A percentile compares a stretch with the other conserved stretches of the same genome.
These are phyloP conservation scores for Paramecium biaurelia DNA, from an alignment of 73 alveolate genomes.

Conservation along the genomic window DNA sequence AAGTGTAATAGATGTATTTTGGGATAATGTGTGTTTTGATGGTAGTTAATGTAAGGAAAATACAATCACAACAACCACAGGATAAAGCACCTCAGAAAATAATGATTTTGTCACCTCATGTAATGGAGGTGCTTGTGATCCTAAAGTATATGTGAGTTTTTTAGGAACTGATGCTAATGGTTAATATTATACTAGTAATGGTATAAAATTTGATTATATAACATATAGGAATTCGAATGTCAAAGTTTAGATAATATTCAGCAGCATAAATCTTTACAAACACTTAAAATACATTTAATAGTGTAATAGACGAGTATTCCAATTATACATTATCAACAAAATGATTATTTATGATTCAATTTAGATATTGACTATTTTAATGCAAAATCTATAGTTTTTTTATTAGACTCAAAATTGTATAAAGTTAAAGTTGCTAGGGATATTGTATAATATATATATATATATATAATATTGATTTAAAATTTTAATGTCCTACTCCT, in stretches of 20 bases:
- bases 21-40: conserved; percentile 6
- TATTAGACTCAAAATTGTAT: neutral
- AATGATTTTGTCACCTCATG: neutral
- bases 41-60: neutral
- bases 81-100: neutral
- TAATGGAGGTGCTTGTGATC: conserved; percentile 6
- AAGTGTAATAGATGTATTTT: neutral
- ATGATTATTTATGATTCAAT: neutral
- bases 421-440: neutral
- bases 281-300: neutral
- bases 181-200: neutral
- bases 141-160: neutral
- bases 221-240: neutral
- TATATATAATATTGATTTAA: neutral
- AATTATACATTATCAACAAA: neutral
- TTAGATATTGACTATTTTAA: neutral
- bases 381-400: neutral
- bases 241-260: neutral
- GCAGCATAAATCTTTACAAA: neutral
- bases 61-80: neutral
- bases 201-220: neutral
- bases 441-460: neutral
- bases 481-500: neutral
- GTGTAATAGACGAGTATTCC: neutral
- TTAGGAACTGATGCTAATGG: conserved; percentile 31